Evolutionary conservation across 495 filamentous ascomycete genomes (phyloP), one percentile per base, ranked within the genome.

Genomic region (Neurospora tetraspora): DNA sequence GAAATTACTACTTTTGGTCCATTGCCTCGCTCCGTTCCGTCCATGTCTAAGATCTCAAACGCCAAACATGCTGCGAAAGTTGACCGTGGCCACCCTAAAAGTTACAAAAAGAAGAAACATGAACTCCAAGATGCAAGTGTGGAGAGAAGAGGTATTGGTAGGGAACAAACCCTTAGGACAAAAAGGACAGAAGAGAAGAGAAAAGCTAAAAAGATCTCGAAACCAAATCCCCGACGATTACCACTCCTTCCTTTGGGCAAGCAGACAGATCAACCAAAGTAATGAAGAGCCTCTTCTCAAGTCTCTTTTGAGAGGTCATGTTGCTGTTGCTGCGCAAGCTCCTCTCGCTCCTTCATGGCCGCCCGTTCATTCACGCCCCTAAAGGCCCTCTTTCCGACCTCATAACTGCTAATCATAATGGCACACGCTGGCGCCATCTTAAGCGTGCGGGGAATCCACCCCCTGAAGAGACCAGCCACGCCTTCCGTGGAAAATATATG

Each of bases 381-480:
- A 8, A 96, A 95, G 80, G 91, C 91, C 79, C 91, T 91, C 87
- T 99, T 99, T 12, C 96, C 94, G 31, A 98, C 86, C 81, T 99
- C 96, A 77, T 98, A 99, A 71, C 89, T 96, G 72, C 93, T 97
- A 74, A 99, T 99, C 96, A 99, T 99, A 77, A 99, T 98, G n/a
- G 96, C 96, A 82, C 96, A 98, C 16, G 94, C 94, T 1, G 96
- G 96, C 12, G 96, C 94, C 7, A 98, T 94, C 77, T 98, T 98
- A 61, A 99, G 82, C 74, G 93, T 97, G 43, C 96, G 85, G 1
- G 96, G 93, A n/a, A 91, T 91, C 91, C 93, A 97, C 14, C 96
- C 96, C 72, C 86, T 92, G 86, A 94, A 98, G 16, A 99, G 82
- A 0, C 95, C 96, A 0, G 87, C 79, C 42, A 89, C 74, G 1